These are phyloP conservation scores for Euphorbia tirucalli DNA, from an alignment of 345 rosid genomes.

Conservation along the genomic window DNA sequence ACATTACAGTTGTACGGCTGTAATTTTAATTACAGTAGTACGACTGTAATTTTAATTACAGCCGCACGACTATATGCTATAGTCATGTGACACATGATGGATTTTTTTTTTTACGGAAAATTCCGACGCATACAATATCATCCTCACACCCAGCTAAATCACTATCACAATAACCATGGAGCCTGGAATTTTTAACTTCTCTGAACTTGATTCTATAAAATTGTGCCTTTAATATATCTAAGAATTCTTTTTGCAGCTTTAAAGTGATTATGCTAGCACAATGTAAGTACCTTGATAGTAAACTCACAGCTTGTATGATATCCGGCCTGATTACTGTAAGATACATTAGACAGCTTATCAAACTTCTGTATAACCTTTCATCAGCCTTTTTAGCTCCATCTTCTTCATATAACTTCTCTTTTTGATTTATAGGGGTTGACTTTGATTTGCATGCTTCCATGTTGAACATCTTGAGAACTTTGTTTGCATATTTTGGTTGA, in stretches of 20 bases:
- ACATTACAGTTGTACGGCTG: no score
- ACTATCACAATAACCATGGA: no score
- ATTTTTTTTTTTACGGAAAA: no score
- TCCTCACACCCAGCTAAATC: no score
- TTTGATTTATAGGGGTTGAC: neutral
- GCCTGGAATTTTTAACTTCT: no score
- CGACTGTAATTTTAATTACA: no score
- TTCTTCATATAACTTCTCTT: neutral
- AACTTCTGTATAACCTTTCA: neutral
- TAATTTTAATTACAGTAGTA: no score
- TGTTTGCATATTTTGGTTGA: neutral
- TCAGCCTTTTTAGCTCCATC: neutral
- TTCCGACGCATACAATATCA: no score
- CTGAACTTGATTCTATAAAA: neutral
- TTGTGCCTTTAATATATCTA: neutral
- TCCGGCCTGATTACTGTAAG: neutral
- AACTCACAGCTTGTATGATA: neutral
- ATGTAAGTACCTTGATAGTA: neutral
- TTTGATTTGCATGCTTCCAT: neutral
- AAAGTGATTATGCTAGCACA: neutral
- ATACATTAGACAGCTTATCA: neutral
- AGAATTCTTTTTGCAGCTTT: no score
- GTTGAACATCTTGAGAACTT: neutral
- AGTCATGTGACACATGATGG: no score
- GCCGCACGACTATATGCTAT: no score